These are phyloP conservation scores for Waltiozyma solani DNA, from an alignment of 1,139 yeast genomes.

Conservation along the genomic window DNA sequence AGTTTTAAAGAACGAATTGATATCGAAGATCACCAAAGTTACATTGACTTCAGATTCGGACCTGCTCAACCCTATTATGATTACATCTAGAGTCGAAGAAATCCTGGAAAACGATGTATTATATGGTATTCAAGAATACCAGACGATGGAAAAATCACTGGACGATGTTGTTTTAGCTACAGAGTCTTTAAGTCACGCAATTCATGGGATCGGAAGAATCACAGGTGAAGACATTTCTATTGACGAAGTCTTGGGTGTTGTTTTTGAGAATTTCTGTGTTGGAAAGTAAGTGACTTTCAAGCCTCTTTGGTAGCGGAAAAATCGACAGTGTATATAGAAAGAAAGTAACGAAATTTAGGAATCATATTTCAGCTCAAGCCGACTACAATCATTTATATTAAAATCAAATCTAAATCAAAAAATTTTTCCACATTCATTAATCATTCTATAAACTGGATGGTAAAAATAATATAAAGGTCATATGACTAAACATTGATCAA, in stretches of 20 bases:
- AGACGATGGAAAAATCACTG: constrained; percentile 30
- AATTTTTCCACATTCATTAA: too few species aligned
- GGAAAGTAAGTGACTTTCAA: constrained; percentile 75
- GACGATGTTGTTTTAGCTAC: constrained; percentile 77
- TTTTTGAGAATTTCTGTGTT: constrained; percentile 85
- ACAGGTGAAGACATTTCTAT: constrained; percentile 86
- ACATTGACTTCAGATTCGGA: constrained; percentile 33
- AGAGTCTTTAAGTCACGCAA: constrained; percentile 64
- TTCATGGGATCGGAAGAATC: constrained; percentile 84
- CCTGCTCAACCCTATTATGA: constrained; percentile 37
- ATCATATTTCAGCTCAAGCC: too few species aligned
- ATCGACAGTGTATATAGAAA: too few species aligned
- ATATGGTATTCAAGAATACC: constrained; percentile 57
- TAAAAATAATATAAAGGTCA: background rate
- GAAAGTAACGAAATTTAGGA: too few species aligned
- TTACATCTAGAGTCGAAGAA: constrained; percentile 71
- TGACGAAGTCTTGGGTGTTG: constrained; percentile 86
- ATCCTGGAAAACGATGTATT: constrained; percentile 64
- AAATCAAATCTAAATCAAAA: too few species aligned
- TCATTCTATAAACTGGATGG: too few species aligned
- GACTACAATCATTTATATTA: too few species aligned
- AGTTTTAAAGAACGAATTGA: constrained; percentile 29
- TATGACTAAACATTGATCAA: background rate
- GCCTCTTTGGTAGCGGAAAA: too few species aligned
- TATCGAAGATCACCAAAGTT: constrained; percentile 36